phyloP scores from a whole-genome alignment of 2,329 filamentous ascomycete genomes.

The Aspergillus luchuensis region DNA sequence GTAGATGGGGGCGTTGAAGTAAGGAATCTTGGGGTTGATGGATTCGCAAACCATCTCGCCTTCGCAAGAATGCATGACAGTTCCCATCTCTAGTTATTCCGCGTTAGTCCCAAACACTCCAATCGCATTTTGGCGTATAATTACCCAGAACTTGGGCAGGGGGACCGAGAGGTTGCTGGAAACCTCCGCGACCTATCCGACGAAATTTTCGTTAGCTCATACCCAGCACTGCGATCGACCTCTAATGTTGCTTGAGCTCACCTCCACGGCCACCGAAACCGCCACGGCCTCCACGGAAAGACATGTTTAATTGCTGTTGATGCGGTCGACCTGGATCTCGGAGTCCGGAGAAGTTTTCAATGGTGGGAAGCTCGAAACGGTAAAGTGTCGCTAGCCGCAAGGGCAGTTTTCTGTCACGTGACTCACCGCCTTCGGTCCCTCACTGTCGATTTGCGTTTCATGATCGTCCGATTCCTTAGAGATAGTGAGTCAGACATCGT shows the following conservation, averaged over 20 bases:
- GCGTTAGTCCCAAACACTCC: conserved; percentile 33
- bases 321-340: conserved; percentile 29
- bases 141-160: conserved; percentile 62
- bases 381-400: conserved; percentile 41
- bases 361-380: conserved; percentile 49
- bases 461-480: conserved; percentile 8
- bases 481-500: conserved; percentile 17
- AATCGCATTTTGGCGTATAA: conserved; percentile 16
- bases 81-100: conserved; percentile 73
- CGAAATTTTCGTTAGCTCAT: conserved; percentile 40
- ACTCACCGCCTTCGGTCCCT: conserved; percentile 38
- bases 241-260: conserved; percentile 34
- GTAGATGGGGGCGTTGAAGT: conserved; percentile 99
- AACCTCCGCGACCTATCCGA: conserved; percentile 61
- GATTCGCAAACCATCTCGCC: conserved; percentile 98
- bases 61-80: conserved; percentile 91
- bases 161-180: conserved; percentile 62
- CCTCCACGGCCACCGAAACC: conserved; percentile 47
- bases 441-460: conserved; percentile 22
- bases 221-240: conserved; percentile 7
- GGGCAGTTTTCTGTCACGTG: conserved; percentile 39
- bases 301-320: conserved; percentile 53
- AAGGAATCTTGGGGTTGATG: conserved; percentile 91
- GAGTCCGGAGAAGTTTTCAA: conserved; percentile 43
- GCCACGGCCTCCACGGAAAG: conserved; percentile 63